These are phyloP conservation scores for Beta corolliflora DNA, from an alignment of 179 eudicot genomes.

Conservation along the genomic window DNA sequence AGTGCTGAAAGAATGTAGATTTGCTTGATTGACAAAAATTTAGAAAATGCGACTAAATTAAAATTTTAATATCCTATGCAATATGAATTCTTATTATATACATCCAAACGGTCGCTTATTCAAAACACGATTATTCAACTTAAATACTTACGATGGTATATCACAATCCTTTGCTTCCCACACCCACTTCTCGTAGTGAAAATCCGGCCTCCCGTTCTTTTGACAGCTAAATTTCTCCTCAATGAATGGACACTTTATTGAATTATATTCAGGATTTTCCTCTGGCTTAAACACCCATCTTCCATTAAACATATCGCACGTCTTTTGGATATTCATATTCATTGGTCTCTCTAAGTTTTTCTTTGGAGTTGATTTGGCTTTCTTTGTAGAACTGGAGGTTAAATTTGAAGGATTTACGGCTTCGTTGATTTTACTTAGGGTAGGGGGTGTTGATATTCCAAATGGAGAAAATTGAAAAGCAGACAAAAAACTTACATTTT, in stretches of 20 bases:
- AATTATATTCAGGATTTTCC: slow-evolving; percentile 12
- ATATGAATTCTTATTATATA: too few relatives aligned
- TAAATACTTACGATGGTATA: slow-evolving; percentile 41
- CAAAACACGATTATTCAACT: not conserved
- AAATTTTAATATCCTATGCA: too few relatives aligned
- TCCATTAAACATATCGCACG: slow-evolving; percentile 35
- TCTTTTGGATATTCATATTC: not conserved
- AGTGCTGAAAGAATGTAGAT: too few relatives aligned
- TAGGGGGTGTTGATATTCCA: not conserved
- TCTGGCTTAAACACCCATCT: slow-evolving; percentile 34
- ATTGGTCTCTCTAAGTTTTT: not conserved
- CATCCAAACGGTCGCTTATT: too few relatives aligned
- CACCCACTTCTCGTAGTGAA: too few relatives aligned
- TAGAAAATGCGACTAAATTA: too few relatives aligned
- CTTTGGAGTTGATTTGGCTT: too few relatives aligned
- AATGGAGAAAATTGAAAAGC: not conserved
- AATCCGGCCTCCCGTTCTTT: slow-evolving; percentile 40
- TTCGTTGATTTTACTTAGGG: not conserved
- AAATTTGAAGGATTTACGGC: not conserved
- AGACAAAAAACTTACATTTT: not conserved
- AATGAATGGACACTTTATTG: slow-evolving; percentile 32
- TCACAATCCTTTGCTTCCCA: slow-evolving; percentile 42
- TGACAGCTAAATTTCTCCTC: slow-evolving; percentile 38
- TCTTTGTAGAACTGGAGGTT: not conserved
- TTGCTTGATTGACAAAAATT: too few relatives aligned